Conservation (phyloP, 768 basidiomycete species). For the Lanmaoa pseudosensibilis region DNA sequence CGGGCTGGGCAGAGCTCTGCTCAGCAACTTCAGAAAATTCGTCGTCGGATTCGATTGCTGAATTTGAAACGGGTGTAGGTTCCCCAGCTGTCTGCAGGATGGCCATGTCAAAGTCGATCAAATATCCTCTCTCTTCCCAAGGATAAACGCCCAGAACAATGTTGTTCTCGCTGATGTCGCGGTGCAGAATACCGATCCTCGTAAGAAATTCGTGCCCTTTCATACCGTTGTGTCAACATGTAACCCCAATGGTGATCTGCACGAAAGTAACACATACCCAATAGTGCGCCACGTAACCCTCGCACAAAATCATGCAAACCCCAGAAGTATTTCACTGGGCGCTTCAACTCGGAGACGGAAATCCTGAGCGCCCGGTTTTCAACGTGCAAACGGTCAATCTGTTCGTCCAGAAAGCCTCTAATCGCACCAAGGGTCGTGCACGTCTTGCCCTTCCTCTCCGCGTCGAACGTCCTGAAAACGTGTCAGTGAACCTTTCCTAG, state of each 20-base stretch:
- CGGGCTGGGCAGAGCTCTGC: no score
- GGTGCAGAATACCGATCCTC: constrained; percentile 27
- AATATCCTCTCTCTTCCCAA: constrained; percentile 22
- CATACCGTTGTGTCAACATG: no score
- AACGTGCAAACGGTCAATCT: background rate
- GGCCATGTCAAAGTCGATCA: constrained; percentile 34
- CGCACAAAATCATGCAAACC: constrained; percentile 20
- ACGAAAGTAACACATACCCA: constrained; percentile 4
- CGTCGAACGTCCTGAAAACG: background rate
- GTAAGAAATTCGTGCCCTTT: constrained; percentile 21
- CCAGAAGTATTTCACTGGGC: constrained; percentile 17
- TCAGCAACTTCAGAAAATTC: no score
- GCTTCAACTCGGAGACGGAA: constrained; percentile 5
- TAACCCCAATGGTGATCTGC: no score
- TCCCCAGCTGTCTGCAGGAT: background rate
- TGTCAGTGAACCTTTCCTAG: background rate
- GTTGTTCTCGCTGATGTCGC: constrained; percentile 37
- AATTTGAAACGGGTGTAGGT: no score
- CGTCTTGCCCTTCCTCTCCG: background rate
- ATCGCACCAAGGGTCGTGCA: constrained; percentile 4
- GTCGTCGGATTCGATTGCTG: no score
- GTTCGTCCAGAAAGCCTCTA: constrained; percentile 1
- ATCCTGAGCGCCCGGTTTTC: constrained; percentile 6
- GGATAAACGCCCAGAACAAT: constrained; percentile 27
- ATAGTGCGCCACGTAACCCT: constrained; percentile 12